Evolutionary conservation across 164 flowering plant genomes (phyloP).

Genomic region (Aristolochia contorta): DNA sequence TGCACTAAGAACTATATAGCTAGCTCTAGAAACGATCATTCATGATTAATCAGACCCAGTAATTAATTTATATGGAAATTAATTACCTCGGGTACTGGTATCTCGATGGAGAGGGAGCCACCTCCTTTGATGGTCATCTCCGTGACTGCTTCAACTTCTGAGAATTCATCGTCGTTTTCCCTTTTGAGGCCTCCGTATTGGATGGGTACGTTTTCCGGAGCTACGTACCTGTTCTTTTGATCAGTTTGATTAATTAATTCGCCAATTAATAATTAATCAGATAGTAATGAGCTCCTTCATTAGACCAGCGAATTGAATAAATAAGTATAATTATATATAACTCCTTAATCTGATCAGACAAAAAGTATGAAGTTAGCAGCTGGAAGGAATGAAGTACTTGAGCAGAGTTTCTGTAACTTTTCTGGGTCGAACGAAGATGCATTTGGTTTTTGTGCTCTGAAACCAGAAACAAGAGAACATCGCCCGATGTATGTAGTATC

Average conservation of each 20-base stretch:
- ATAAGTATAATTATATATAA: no score
- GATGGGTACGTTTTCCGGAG: slow-evolving; percentile 49
- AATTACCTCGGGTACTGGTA: slow-evolving; percentile 49
- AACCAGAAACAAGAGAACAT: slow-evolving; percentile 23
- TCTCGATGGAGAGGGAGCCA: slow-evolving; percentile 23
- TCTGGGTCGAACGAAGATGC: slow-evolving; percentile 50
- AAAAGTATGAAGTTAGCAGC: no score
- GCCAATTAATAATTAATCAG: no score
- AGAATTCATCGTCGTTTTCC: slow-evolving; percentile 50
- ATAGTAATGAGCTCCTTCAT: background rate
- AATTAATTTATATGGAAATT: no score
- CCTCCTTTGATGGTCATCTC: slow-evolving; percentile 29
- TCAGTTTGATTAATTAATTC: no score
- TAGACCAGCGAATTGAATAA: no score
- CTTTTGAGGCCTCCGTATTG: slow-evolving; percentile 73
- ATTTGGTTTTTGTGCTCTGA: slow-evolving; percentile 31
- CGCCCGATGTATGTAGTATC: slow-evolving; percentile 41
- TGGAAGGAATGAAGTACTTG: slow-evolving; percentile 39
- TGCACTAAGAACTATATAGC: no score
- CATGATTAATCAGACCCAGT: no score
- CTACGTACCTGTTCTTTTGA: slow-evolving; percentile 38
- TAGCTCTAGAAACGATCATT: no score
- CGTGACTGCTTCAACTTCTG: slow-evolving; percentile 26
- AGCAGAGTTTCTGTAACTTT: slow-evolving; percentile 61
- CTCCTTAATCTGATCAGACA: no score